Conservation (phyloP, 805 yeast species). For the Saturnispora silvae region DNA sequence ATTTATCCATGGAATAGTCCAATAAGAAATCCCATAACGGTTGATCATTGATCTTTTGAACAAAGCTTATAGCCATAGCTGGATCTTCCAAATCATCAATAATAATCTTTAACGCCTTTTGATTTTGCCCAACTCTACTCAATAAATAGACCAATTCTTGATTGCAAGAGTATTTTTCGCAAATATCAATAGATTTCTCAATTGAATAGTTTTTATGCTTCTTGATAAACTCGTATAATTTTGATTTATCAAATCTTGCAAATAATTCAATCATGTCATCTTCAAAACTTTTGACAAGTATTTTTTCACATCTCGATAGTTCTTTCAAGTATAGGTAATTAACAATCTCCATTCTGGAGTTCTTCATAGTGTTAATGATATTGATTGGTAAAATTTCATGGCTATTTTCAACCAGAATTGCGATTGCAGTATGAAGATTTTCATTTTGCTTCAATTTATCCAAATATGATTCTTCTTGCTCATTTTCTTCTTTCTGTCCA, state of each 20-base stretch:
- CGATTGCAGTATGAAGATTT: constrained; percentile 33
- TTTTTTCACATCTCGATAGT: constrained; percentile 46
- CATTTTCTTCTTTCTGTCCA: constrained; percentile 30
- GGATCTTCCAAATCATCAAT: constrained; percentile 74
- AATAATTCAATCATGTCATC: constrained; percentile 56
- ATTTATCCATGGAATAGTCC: constrained; percentile 58
- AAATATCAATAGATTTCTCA: constrained; percentile 55
- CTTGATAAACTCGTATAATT: constrained; percentile 52
- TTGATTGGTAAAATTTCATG: constrained; percentile 51
- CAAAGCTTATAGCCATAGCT: constrained; percentile 69
- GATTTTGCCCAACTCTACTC: constrained; percentile 73
- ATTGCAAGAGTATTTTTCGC: constrained; percentile 41
- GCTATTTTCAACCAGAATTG: constrained; percentile 49
- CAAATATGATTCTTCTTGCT: constrained; percentile 32
- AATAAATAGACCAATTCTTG: constrained; percentile 74
- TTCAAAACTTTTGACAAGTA: constrained; percentile 46
- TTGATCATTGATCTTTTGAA: constrained; percentile 50
- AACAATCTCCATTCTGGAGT: constrained; percentile 35
- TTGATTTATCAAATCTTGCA: constrained; percentile 46
- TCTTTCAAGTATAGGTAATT: constrained; percentile 57
- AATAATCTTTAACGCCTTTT: constrained; percentile 65
- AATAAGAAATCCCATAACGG: constrained; percentile 78
- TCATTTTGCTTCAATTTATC: constrained; percentile 27
- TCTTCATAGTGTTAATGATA: constrained; percentile 38
- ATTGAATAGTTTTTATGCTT: constrained; percentile 55